These are phyloP conservation scores for Macrophomina tecta DNA, from an alignment of 2,329 filamentous ascomycete species.

Conservation along the genomic window DNA sequence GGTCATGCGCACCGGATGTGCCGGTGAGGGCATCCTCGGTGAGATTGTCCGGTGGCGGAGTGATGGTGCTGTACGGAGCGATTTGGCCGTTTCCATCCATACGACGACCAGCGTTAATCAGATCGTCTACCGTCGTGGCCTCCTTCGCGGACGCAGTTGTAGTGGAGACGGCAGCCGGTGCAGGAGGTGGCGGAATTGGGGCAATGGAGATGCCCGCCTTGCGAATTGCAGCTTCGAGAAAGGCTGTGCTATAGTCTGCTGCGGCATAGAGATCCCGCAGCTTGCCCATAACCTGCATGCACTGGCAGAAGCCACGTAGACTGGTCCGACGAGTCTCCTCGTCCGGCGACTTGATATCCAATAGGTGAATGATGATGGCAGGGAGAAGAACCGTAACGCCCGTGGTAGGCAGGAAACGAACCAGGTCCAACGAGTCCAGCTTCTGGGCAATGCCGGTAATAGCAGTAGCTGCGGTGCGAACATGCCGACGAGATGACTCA, in stretches of 20 bases:
- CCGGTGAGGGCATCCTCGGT: constrained; percentile 34
- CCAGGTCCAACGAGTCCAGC: constrained; percentile 73
- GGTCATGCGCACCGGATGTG: constrained; percentile 35
- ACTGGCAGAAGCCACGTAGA: constrained; percentile 82
- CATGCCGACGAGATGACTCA: constrained; percentile 80
- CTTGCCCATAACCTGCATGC: constrained; percentile 89
- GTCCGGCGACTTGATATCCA: constrained; percentile 87
- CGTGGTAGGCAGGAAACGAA: constrained; percentile 82
- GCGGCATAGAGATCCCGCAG: constrained; percentile 89
- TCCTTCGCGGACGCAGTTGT: background rate
- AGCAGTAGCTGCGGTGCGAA: constrained; percentile 81
- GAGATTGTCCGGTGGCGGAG: constrained; percentile 46
- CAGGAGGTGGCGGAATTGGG: constrained; percentile 41
- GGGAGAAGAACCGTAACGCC: constrained; percentile 90
- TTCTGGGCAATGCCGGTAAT: constrained; percentile 85
- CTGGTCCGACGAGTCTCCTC: constrained; percentile 74
- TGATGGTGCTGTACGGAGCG: constrained; percentile 35
- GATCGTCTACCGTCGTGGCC: constrained; percentile 52
- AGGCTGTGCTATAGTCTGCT: constrained; percentile 94
- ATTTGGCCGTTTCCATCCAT: constrained; percentile 37
- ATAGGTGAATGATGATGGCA: constrained; percentile 90
- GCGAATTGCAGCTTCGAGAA: constrained; percentile 88
- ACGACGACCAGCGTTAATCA: constrained; percentile 53
- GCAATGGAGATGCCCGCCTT: constrained; percentile 81
- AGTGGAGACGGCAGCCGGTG: constrained; percentile 19